These are phyloP conservation scores for Chalaropsis ovoidea DNA, from an alignment of 2,329 filamentous ascomycete species.

Conservation along the genomic window DNA sequence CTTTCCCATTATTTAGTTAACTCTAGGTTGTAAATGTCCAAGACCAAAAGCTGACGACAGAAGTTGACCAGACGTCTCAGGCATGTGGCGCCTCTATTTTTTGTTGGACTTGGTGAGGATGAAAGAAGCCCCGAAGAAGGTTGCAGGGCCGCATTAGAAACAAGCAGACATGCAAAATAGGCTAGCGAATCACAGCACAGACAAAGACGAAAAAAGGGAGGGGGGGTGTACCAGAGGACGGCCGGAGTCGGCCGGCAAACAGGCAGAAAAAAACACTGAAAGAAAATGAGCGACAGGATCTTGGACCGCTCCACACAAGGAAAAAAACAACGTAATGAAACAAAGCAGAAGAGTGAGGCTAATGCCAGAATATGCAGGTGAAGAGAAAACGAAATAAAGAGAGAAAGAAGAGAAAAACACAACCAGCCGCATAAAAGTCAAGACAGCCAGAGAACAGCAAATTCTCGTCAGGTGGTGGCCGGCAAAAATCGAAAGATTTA, in stretches of 20 bases:
- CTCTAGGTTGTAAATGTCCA: background rate
- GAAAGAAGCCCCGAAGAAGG: conserved; percentile 5
- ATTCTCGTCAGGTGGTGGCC: background rate
- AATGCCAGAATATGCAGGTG: conserved; percentile 8
- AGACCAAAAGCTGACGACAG: too few species aligned
- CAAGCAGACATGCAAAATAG: background rate
- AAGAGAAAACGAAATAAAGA: background rate
- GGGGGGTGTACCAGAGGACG: background rate
- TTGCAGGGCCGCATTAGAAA: background rate
- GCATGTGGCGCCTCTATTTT: too few species aligned
- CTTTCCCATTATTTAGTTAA: background rate
- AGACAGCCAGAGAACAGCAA: background rate
- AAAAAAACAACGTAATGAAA: conserved; percentile 13
- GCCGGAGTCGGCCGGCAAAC: conserved; percentile 9
- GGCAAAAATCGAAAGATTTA: conserved; percentile 2
- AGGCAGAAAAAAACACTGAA: background rate
- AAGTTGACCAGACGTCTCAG: background rate
- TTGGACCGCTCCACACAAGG: background rate
- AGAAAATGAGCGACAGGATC: conserved; percentile 8
- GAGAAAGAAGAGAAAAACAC: background rate
- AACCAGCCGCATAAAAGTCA: background rate
- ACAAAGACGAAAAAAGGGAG: background rate
- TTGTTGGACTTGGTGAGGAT: background rate
- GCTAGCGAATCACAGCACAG: background rate
- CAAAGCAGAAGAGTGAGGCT: background rate